Percentiles rank a stretch among this genome's conserved stretches.
Evolutionary conservation across 495 filamentous ascomycete genomes (phyloP).

Genomic region (Penicillium silybi): DNA sequence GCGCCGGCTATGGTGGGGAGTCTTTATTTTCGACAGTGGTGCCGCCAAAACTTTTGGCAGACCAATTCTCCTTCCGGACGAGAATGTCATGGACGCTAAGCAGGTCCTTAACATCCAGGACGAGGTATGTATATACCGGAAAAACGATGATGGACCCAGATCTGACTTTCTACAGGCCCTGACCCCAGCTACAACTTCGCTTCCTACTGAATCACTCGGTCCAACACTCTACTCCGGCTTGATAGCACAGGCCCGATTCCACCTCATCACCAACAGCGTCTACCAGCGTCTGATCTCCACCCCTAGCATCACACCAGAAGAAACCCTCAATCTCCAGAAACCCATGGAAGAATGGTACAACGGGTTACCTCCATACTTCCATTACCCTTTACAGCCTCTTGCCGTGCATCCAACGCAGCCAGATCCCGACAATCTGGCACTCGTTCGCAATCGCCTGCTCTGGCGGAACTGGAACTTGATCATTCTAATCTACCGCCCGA

Average conservation of each 20-base stretch:
- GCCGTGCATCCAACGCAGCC: conserved; percentile 18
- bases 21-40: conserved; percentile 47
- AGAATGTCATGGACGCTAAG: conserved; percentile 45
- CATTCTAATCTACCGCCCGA: conserved; percentile 50
- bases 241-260: conserved; percentile 47
- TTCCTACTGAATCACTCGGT: conserved; percentile 39
- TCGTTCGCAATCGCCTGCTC: conserved; percentile 39
- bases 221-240: conserved; percentile 49
- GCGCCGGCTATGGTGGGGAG: conserved; percentile 45
- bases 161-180: conserved; percentile 24
- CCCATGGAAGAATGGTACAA: conserved; percentile 48
- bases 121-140: conserved; percentile 20
- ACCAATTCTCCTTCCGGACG: conserved; percentile 45
- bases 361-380: conserved; percentile 42
- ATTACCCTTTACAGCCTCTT: conserved; percentile 27
- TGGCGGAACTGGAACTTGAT: conserved; percentile 52
- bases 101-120: conserved; percentile 50
- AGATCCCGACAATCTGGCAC: conserved; percentile 34
- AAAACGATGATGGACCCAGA: background rate
- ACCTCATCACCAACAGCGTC: conserved; percentile 46
- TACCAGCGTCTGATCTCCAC: conserved; percentile 50
- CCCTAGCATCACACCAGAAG: conserved; percentile 44
- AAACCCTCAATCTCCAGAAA: conserved; percentile 42
- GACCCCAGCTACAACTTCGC: conserved; percentile 37
- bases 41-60: conserved; percentile 47